Evolutionary conservation across 768 basidiomycete genomes (phyloP).

Genomic region (Pluteus cervinus): DNA sequence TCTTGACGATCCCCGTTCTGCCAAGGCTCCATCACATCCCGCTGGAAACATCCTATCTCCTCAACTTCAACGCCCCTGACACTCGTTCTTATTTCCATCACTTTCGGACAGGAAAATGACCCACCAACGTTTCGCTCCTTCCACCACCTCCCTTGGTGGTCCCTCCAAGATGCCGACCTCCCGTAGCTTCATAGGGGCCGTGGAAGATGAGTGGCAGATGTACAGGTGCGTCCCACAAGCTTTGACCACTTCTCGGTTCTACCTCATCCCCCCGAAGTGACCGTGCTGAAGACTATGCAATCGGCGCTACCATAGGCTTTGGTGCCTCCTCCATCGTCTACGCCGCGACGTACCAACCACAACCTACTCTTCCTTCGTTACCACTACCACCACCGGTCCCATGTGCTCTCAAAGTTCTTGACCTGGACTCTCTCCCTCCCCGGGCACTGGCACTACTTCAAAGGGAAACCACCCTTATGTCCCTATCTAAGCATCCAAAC

Average conservation of each 20-base stretch:
- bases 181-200: constrained; percentile 72
- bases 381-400: constrained; percentile 33
- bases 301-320: constrained; percentile 78
- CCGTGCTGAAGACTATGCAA: constrained; percentile 61
- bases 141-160: not conserved
- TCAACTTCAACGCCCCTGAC: too few relatives aligned
- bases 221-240: constrained; percentile 48
- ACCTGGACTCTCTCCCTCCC: constrained; percentile 74
- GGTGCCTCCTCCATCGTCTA: constrained; percentile 93
- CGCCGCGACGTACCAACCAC: constrained; percentile 57
- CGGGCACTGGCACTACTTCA: constrained; percentile 67
- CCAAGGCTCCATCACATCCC: too few relatives aligned
- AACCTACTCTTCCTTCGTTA: constrained; percentile 6
- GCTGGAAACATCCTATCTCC: too few relatives aligned
- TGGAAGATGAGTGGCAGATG: constrained; percentile 78
- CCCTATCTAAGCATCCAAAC: constrained; percentile 88
- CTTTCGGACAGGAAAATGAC: too few relatives aligned
- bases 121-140: not conserved
- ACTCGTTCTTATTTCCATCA: too few relatives aligned
- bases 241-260: constrained; percentile 2
- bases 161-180: not conserved
- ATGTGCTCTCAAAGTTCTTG: constrained; percentile 85
- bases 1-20: too few relatives aligned
- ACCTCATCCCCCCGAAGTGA: constrained; percentile 40
- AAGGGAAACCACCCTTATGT: constrained; percentile 89